These are phyloP conservation scores for Fusarium goolgardi DNA, from an alignment of 2,329 filamentous ascomycete genomes.

Conservation along the genomic window DNA sequence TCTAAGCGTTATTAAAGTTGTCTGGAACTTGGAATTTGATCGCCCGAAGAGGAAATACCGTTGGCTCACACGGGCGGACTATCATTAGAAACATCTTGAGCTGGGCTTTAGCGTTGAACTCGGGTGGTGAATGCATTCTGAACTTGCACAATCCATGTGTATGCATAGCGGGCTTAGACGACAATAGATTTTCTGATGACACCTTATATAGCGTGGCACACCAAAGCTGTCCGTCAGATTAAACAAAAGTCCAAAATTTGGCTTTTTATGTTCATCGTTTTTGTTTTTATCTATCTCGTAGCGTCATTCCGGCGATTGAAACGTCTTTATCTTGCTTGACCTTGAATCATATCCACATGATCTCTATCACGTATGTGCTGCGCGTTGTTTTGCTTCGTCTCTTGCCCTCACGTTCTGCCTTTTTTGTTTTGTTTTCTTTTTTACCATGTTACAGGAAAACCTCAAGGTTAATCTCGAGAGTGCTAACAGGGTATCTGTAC, in stretches of 20 bases:
- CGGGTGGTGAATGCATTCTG: slow-evolving; percentile 11
- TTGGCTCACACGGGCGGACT: slow-evolving; percentile 1
- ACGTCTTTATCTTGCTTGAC: slow-evolving; percentile 32
- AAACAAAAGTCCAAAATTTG: slow-evolving; percentile 5
- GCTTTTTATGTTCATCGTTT: slow-evolving; percentile 24
- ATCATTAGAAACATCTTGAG: slow-evolving; percentile 7
- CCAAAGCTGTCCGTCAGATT: background rate
- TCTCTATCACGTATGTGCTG: slow-evolving; percentile 15
- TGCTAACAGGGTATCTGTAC: slow-evolving; percentile 86
- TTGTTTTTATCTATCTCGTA: slow-evolving; percentile 46
- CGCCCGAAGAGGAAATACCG: background rate
- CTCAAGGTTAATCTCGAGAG: slow-evolving; percentile 94
- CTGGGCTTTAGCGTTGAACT: slow-evolving; percentile 25
- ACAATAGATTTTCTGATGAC: slow-evolving; percentile 10
- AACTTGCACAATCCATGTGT: background rate
- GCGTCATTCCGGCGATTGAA: slow-evolving; percentile 39
- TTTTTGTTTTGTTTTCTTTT: slow-evolving; percentile 27
- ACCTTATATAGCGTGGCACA: slow-evolving; percentile 12
- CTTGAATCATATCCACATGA: slow-evolving; percentile 37
- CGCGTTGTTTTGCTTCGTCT: slow-evolving; percentile 9
- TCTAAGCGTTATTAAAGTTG: slow-evolving; percentile 3
- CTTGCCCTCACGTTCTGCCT: slow-evolving; percentile 27
- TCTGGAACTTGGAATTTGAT: background rate
- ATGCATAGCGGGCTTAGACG: slow-evolving; percentile 21
- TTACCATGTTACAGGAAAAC: slow-evolving; percentile 76